Percentiles rank a stretch among this genome's conserved stretches.
Evolutionary conservation across 1,284 basidiomycete genomes (phyloP).

Genomic region (Moesziomyces parantarcticus): DNA sequence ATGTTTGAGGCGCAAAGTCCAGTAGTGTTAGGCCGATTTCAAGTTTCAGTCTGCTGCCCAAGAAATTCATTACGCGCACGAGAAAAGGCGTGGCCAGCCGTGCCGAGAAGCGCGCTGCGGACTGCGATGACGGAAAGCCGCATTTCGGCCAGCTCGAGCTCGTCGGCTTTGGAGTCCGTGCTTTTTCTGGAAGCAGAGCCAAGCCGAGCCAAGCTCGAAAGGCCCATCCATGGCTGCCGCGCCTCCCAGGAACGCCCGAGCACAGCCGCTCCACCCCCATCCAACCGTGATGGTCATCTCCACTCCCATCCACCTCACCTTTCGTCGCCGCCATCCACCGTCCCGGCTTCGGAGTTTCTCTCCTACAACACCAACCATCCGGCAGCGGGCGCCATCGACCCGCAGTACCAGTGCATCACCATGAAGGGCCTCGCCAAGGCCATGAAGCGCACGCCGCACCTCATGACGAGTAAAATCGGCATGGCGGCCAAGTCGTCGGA

Average conservation of each 20-base stretch:
- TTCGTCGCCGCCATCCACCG: background rate
- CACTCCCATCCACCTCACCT: background rate
- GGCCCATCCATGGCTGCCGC: background rate
- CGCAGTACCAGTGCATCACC: slow-evolving; percentile 7
- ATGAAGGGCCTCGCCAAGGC: slow-evolving; percentile 62
- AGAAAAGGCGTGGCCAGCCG: background rate
- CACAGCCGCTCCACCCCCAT: background rate
- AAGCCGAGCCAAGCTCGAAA: background rate
- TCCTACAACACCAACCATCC: background rate
- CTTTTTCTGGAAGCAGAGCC: slow-evolving; percentile 4
- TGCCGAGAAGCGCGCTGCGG: background rate
- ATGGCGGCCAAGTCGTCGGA: slow-evolving; percentile 63
- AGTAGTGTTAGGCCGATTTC: too few species aligned
- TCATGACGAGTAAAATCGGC: slow-evolving; percentile 64
- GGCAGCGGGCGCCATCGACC: background rate
- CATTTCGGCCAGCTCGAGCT: slow-evolving; percentile 1
- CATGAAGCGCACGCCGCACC: slow-evolving; percentile 65
- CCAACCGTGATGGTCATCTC: background rate
- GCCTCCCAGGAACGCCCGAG: too few species aligned
- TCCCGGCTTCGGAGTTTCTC: too few species aligned
- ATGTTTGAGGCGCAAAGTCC: too few species aligned
- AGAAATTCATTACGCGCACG: background rate
- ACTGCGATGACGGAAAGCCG: slow-evolving; percentile 38
- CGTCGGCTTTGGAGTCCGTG: slow-evolving; percentile 9
- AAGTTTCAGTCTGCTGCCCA: too few species aligned